phyloP scores from a whole-genome alignment of 208 protist genomes.

The Leishmania tarentolae region DNA sequence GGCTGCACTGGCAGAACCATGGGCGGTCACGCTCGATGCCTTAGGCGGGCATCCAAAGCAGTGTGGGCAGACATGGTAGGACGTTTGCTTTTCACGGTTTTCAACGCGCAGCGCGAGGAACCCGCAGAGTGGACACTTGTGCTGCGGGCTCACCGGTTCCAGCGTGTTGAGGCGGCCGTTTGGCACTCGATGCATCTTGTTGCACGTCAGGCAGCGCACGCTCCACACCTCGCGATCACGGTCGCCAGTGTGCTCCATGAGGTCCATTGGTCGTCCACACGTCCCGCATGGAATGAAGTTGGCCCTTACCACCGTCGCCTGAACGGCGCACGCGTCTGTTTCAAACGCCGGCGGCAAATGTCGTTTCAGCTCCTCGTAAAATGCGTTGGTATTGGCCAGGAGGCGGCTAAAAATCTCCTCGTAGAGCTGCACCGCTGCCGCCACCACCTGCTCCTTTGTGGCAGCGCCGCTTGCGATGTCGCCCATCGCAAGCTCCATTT shows the following conservation, averaged over 20 bases:
- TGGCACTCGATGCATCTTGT: conserved; percentile 54
- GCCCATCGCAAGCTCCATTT: conserved; percentile 94
- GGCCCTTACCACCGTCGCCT: conserved; percentile 30
- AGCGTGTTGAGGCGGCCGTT: conserved; percentile 54
- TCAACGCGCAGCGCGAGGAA: conserved; percentile 66
- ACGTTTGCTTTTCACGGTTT: conserved; percentile 72
- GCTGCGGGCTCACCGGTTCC: conserved; percentile 33
- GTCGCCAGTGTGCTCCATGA: conserved; percentile 53
- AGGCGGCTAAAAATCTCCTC: conserved; percentile 79
- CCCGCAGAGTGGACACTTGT: conserved; percentile 68
- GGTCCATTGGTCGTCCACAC: conserved; percentile 56
- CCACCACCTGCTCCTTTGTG: conserved; percentile 84
- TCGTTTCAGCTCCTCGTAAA: conserved; percentile 56
- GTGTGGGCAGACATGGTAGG: conserved; percentile 75
- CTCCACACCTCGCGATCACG: conserved; percentile 50
- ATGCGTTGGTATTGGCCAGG: conserved; percentile 34
- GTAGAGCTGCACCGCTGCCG: conserved; percentile 75
- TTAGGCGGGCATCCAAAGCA: conserved; percentile 76
- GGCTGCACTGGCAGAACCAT: background rate
- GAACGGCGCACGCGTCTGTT: background rate
- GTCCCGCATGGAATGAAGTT: conserved; percentile 51
- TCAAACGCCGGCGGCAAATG: conserved; percentile 33
- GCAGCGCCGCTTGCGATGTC: conserved; percentile 78
- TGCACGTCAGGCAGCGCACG: conserved; percentile 50
- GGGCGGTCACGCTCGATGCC: conserved; percentile 1